Evolutionary conservation across 345 rosid genomes (phyloP), one percentile per base, ranked within the genome.

Genomic region (Cardamine occulta): DNA sequence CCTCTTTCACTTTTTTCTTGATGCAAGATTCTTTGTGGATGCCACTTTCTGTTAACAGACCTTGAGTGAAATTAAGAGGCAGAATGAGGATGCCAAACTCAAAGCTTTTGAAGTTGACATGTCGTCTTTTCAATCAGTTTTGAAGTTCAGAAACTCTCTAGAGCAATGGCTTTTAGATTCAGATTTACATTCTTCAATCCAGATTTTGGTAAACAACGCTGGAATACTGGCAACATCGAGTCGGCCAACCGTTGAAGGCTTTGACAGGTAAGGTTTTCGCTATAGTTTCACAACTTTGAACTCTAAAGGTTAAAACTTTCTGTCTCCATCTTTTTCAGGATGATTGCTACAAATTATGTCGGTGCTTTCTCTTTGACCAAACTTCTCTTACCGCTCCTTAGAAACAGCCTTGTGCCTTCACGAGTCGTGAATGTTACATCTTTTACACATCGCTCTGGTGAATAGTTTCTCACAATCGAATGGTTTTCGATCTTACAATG

Each of bases 401-500:
- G 62, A 82, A 86, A 82, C 78, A 92, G 99, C 79, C 86, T 82
- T 51, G 81, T 85, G 71, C 89, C 96, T 75, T 89, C 97, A 52
- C 83, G 97, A 75, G 84, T 92, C 11, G 97, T 95, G 54, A 92
- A 95, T 81, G 96, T 92, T 39, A 83, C 97, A 8, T 95, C 97
- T 34, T 95, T 95, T 65, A 95, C 99, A 2, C 99, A 95, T 82
- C 86, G 91, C 72, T 75, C 68, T 64, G 84, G 98, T 94, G 68
- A 79, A 72, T 60, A 57, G 35, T 15, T 52, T 78, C 63, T 54
- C 65, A 64, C 53, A 26, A 6, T 8, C 13, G 0, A 23, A 34
- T 37, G 67, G 1, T 42, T 42, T 55, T 23, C 14, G 18, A 68
- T 31, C 34, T 13, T 49, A 19, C 19, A 28, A 32, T 37, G 54